Conservation (phyloP, 768 basidiomycete genomes). For the Pleurotus tuoliensis region DNA sequence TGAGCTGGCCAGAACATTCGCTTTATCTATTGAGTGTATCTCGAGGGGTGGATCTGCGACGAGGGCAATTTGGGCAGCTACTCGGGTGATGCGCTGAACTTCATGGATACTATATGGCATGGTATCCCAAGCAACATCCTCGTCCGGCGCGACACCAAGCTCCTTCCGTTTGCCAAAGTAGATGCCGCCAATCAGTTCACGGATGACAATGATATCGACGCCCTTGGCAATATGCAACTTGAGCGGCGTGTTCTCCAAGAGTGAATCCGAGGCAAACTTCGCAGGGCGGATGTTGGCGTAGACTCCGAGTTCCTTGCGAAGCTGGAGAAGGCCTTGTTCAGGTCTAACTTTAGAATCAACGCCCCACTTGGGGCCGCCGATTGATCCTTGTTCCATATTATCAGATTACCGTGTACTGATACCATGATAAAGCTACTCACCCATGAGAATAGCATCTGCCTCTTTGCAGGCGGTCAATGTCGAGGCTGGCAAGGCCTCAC, state of each 20-base stretch:
- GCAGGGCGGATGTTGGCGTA: slow-evolving; percentile 99
- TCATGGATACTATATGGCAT: slow-evolving; percentile 92
- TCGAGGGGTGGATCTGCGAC: slow-evolving; percentile 78
- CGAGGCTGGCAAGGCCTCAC: slow-evolving; percentile 79
- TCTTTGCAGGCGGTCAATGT: slow-evolving; percentile 87
- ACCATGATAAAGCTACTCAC: slow-evolving; percentile 35
- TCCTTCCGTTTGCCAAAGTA: slow-evolving; percentile 96
- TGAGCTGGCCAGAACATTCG: slow-evolving; percentile 94
- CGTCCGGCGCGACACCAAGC: slow-evolving; percentile 60
- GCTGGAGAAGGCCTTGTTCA: slow-evolving; percentile 81
- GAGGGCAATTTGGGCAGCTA: slow-evolving; percentile 90
- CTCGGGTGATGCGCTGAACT: slow-evolving; percentile 91
- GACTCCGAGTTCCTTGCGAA: slow-evolving; percentile 90
- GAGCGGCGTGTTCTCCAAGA: slow-evolving; percentile 85
- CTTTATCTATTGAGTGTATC: slow-evolving; percentile 96
- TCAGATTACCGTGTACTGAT: not conserved
- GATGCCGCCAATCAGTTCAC: slow-evolving; percentile 93
- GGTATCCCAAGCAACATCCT: slow-evolving; percentile 81
- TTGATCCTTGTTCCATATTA: slow-evolving; percentile 58
- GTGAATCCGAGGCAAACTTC: slow-evolving; percentile 88
- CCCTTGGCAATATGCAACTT: slow-evolving; percentile 79
- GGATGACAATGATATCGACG: slow-evolving; percentile 88
- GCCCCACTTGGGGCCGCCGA: slow-evolving; percentile 99
- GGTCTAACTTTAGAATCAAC: slow-evolving; percentile 85
- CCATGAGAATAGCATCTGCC: slow-evolving; percentile 95